Evolutionary conservation across 2,329 filamentous ascomycete species (phyloP).

Genomic region (Alternaria sp.): DNA sequence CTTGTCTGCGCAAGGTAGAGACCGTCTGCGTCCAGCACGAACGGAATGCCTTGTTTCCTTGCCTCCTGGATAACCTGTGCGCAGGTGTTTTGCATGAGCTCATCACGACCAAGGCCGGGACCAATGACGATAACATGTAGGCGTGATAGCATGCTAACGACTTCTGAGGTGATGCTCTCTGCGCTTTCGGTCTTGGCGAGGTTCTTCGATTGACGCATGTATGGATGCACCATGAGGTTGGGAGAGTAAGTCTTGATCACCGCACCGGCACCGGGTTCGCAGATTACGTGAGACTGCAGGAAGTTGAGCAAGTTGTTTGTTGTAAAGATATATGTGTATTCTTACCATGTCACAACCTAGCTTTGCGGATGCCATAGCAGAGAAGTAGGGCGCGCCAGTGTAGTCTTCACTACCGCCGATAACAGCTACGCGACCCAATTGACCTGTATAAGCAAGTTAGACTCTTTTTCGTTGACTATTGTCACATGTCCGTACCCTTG

Average conservation of each 20-base stretch:
- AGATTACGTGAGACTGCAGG: constrained; percentile 86
- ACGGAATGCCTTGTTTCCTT: constrained; percentile 72
- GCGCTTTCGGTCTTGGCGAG: constrained; percentile 63
- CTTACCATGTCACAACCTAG: constrained; percentile 88
- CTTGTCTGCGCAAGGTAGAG: constrained; percentile 77
- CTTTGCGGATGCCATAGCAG: constrained; percentile 92
- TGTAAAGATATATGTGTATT: neutral
- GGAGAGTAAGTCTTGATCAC: constrained; percentile 99
- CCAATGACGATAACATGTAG: constrained; percentile 94
- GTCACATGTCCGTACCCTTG: constrained; percentile 71
- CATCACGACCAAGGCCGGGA: constrained; percentile 88
- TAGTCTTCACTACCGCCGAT: constrained; percentile 97
- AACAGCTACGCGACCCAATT: constrained; percentile 89
- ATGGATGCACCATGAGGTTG: constrained; percentile 97
- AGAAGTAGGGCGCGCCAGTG: constrained; percentile 97
- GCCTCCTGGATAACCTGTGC: constrained; percentile 81
- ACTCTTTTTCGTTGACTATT: neutral
- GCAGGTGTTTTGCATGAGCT: constrained; percentile 87
- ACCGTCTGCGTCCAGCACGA: constrained; percentile 93
- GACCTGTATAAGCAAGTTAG: constrained; percentile 65
- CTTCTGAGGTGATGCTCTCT: constrained; percentile 70
- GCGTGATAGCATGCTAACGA: constrained; percentile 82
- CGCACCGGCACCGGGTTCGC: constrained; percentile 80
- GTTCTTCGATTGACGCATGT: constrained; percentile 81
- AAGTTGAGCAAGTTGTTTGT: constrained; percentile 24